These are phyloP conservation scores for Ophiostoma tasmaniense DNA, from an alignment of 2,329 filamentous ascomycete genomes.

Conservation along the genomic window DNA sequence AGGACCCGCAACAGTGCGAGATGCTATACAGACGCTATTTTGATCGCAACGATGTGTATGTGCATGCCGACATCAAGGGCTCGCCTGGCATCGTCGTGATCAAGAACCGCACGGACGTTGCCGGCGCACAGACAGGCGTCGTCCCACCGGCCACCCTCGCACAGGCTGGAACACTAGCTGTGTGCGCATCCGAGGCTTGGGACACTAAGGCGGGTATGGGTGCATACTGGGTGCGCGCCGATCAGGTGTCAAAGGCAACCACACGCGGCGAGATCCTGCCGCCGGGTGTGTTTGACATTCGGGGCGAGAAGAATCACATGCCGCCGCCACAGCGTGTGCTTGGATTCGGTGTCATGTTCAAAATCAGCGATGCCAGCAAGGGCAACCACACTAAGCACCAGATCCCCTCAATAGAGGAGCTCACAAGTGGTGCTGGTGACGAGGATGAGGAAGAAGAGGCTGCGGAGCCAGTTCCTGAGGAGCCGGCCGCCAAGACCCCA, in stretches of 20 bases:
- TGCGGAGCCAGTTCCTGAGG: background rate
- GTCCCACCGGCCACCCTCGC: slow-evolving; percentile 86
- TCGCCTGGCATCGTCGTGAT: slow-evolving; percentile 72
- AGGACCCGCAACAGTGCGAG: slow-evolving; percentile 83
- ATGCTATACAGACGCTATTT: slow-evolving; percentile 82
- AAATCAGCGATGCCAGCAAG: slow-evolving; percentile 81
- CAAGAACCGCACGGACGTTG: slow-evolving; percentile 69
- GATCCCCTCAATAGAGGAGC: slow-evolving; percentile 26
- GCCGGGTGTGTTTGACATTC: slow-evolving; percentile 69
- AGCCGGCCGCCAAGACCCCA: slow-evolving; percentile 21
- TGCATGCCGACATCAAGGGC: slow-evolving; percentile 81
- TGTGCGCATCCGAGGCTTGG: slow-evolving; percentile 85
- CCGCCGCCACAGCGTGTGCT: slow-evolving; percentile 80
- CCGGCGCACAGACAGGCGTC: slow-evolving; percentile 56
- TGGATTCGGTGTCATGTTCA: slow-evolving; percentile 81
- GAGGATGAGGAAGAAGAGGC: slow-evolving; percentile 19
- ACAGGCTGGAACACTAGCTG: slow-evolving; percentile 77
- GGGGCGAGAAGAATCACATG: slow-evolving; percentile 83
- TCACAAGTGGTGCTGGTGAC: slow-evolving; percentile 9
- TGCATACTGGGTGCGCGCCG: slow-evolving; percentile 88
- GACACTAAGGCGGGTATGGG: slow-evolving; percentile 94
- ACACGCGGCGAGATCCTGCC: slow-evolving; percentile 71
- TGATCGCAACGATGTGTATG: slow-evolving; percentile 82
- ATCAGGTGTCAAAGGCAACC: slow-evolving; percentile 83
- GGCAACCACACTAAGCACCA: slow-evolving; percentile 66